Percentiles rank a stretch among this genome's conserved stretches.
Evolutionary conservation across 2,329 filamentous ascomycete genomes (phyloP).

Genomic region (Zopfia rhizophila): DNA sequence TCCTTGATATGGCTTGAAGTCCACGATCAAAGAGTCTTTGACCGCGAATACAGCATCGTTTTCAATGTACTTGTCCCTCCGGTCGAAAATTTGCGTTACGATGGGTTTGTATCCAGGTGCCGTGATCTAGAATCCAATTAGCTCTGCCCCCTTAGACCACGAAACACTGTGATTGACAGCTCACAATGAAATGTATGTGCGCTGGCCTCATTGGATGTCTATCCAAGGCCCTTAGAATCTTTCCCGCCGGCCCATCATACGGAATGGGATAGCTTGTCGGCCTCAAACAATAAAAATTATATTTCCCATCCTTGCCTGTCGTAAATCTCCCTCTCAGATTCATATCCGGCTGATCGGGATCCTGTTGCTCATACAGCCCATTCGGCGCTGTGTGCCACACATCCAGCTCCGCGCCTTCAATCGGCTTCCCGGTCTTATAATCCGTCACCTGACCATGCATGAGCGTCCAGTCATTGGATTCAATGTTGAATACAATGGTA

Average conservation of each 20-base stretch:
- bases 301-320: conserved; percentile 72
- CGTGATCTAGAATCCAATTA: conserved; percentile 54
- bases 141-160: not conserved
- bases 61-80: conserved; percentile 69
- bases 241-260: conserved; percentile 68
- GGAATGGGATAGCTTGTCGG: conserved; percentile 64
- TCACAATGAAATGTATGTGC: conserved; percentile 71
- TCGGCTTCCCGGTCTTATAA: conserved; percentile 70
- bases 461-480: conserved; percentile 64
- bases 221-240: conserved; percentile 67
- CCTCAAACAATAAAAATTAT: conserved; percentile 59
- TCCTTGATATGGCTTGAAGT: conserved; percentile 64
- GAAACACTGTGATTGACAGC: conserved; percentile 29
- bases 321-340: conserved; percentile 79
- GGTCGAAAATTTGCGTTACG: conserved; percentile 82
- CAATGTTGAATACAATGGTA: conserved; percentile 67
- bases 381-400: conserved; percentile 85
- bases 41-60: conserved; percentile 70
- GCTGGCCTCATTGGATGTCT: conserved; percentile 70
- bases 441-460: conserved; percentile 72
- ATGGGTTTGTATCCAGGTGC: conserved; percentile 72
- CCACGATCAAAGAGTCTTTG: conserved; percentile 67
- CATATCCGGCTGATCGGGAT: conserved; percentile 74
- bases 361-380: conserved; percentile 74
- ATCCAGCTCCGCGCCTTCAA: conserved; percentile 74